phyloP scores from a whole-genome alignment of 768 basidiomycete genomes.

The Lactarius deliciosus region DNA sequence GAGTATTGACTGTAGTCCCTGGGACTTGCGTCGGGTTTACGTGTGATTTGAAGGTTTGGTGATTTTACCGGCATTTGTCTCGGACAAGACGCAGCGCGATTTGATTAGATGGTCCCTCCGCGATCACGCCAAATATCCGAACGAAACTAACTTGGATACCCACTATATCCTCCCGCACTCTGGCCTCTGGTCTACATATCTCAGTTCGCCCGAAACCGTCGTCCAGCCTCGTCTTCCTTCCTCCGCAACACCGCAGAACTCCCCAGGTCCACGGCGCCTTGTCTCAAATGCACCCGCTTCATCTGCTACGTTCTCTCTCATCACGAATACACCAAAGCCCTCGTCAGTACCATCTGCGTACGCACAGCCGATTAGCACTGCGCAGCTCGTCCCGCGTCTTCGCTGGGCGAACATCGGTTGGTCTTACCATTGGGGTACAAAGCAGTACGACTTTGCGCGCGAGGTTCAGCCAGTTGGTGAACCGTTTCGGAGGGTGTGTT shows the following conservation, averaged over 20 bases:
- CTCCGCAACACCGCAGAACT: slow-evolving; percentile 28
- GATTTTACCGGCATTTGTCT: slow-evolving; percentile 73
- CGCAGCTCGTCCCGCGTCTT: slow-evolving; percentile 67
- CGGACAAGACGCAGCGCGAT: slow-evolving; percentile 58
- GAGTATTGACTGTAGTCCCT: slow-evolving; percentile 11
- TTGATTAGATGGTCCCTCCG: slow-evolving; percentile 72
- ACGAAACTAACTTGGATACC: slow-evolving; percentile 86
- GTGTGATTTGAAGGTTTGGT: slow-evolving; percentile 64
- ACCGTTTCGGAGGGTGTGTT: slow-evolving; percentile 58
- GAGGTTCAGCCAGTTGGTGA: slow-evolving; percentile 62
- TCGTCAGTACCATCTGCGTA: slow-evolving; percentile 65
- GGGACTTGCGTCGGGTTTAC: slow-evolving; percentile 19
- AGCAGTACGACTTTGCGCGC: slow-evolving; percentile 87
- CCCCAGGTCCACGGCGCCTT: slow-evolving; percentile 60
- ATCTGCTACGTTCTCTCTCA: slow-evolving; percentile 49
- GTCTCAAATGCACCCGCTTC: slow-evolving; percentile 72
- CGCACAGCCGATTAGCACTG: slow-evolving; percentile 48
- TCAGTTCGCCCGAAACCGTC: slow-evolving; percentile 39
- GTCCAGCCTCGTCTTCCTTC: slow-evolving; percentile 50
- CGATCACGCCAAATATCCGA: slow-evolving; percentile 74
- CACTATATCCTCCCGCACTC: slow-evolving; percentile 76
- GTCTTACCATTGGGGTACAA: slow-evolving; percentile 96
- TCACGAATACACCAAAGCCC: slow-evolving; percentile 58
- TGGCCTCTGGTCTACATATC: slow-evolving; percentile 74
- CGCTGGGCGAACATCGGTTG: slow-evolving; percentile 97